A percentile compares a stretch with the other conserved stretches of the same genome.
These are phyloP conservation scores for Phytophthora pisi DNA, from an alignment of 352 stramenopile species.

Conservation along the genomic window DNA sequence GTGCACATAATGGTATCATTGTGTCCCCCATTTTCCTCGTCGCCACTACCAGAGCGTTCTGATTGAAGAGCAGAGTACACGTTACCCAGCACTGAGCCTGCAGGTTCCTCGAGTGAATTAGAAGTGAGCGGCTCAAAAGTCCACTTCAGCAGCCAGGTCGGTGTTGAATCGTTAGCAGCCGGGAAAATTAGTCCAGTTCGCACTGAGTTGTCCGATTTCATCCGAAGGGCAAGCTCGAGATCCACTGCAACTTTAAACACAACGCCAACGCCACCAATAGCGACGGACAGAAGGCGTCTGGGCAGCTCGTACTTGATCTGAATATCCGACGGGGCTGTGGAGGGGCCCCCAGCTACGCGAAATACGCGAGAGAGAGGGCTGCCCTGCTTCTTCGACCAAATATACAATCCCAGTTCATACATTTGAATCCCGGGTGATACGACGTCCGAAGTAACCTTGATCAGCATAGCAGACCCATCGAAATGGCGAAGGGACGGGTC, in stretches of 20 bases:
- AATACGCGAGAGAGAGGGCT: conserved; percentile 45
- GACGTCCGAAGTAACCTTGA: conserved; percentile 40
- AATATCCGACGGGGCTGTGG: conserved; percentile 25
- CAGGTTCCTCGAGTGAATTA: conserved; percentile 12
- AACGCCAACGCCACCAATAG: conserved; percentile 40
- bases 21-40: conserved; percentile 13
- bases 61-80: conserved; percentile 47
- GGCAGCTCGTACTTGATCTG: conserved; percentile 55
- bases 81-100: conserved; percentile 39
- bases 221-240: conserved; percentile 51
- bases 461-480: conserved; percentile 44
- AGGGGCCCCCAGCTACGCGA: conserved; percentile 33
- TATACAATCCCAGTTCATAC: conserved; percentile 51
- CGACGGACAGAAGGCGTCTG: conserved; percentile 44
- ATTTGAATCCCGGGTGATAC: conserved; percentile 26
- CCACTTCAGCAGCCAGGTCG: conserved; percentile 39
- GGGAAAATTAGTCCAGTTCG: conserved; percentile 61
- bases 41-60: conserved; percentile 15
- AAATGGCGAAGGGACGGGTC: conserved; percentile 26
- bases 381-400: conserved; percentile 45
- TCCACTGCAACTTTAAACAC: conserved; percentile 67
- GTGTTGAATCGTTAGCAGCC: background rate
- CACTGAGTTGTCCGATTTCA: conserved; percentile 37
- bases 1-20: conserved; percentile 56
- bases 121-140: conserved; percentile 35